Percentiles rank a stretch among this genome's conserved stretches.
These are phyloP conservation scores for Carex pumila DNA, from an alignment of 176 grass and related monocot species.

Conservation along the genomic window DNA sequence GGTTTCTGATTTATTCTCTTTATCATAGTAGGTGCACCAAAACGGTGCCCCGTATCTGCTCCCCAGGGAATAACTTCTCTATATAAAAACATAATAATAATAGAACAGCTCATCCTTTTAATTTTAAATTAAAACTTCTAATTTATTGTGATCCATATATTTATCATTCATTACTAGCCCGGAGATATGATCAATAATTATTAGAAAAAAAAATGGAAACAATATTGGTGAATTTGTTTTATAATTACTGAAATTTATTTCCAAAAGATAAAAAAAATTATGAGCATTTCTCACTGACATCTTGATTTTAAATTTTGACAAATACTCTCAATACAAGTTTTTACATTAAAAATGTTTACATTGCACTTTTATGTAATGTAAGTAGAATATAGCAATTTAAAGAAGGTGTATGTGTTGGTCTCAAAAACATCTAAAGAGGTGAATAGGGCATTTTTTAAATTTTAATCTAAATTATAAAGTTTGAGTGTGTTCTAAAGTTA, in stretches of 20 bases:
- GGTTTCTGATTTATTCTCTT: neutral
- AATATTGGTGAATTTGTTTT: neutral
- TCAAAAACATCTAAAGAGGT: too few species aligned
- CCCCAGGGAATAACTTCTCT: neutral
- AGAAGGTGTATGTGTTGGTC: too few species aligned
- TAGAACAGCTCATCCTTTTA: neutral
- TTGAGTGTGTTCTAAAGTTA: too few species aligned
- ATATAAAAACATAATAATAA: neutral
- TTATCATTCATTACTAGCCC: neutral
- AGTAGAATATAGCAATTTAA: neutral
- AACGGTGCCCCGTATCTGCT: neutral
- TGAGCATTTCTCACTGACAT: neutral
- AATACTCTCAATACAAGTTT: neutral
- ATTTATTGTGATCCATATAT: neutral
- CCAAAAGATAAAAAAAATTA: neutral
- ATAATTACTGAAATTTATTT: neutral
- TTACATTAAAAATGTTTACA: neutral
- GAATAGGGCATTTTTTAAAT: too few species aligned
- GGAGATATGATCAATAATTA: neutral
- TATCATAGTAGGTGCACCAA: slow-evolving; percentile 8
- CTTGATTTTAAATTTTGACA: neutral
- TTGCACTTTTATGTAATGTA: neutral
- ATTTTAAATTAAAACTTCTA: neutral
- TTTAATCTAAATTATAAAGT: too few species aligned
- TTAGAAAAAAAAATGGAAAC: neutral